Percentiles rank a stretch among this genome's conserved stretches.
Evolutionary conservation across 2,329 filamentous ascomycete species (phyloP).

Genomic region (Colletotrichum incanum): DNA sequence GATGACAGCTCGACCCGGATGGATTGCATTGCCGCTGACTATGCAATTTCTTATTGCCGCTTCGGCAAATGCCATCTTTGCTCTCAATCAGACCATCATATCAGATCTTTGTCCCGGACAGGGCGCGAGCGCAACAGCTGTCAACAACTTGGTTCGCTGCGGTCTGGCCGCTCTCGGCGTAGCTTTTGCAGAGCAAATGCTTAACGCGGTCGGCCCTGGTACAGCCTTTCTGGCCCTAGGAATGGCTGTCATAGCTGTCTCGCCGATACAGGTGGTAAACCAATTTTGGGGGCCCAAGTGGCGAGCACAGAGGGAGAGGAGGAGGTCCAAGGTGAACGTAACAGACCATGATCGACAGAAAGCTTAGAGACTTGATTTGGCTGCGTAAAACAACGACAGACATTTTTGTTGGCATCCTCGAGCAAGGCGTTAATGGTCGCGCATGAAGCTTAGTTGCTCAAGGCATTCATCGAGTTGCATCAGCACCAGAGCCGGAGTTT

Average conservation of each 20-base stretch:
- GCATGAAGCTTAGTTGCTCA: not conserved
- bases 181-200: constrained; percentile 34
- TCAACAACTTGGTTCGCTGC: constrained; percentile 52
- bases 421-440: not conserved
- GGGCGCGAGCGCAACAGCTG: constrained; percentile 52
- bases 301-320: constrained; percentile 31
- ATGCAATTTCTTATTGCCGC: constrained; percentile 55
- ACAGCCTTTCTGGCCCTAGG: constrained; percentile 30
- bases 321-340: not conserved
- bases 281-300: constrained; percentile 40
- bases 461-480: not conserved
- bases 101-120: constrained; percentile 52
- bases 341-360: constrained; percentile 31
- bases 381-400: not conserved
- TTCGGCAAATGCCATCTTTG: constrained; percentile 55
- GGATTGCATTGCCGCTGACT: constrained; percentile 48
- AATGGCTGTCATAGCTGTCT: constrained; percentile 33
- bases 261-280: constrained; percentile 37
- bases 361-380: not conserved
- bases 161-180: constrained; percentile 36
- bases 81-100: constrained; percentile 53
- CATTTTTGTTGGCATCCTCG: not conserved
- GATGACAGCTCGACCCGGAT: constrained; percentile 43
- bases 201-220: constrained; percentile 30
- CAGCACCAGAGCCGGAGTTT: not conserved